Evolutionary conservation across 495 filamentous ascomycete species (phyloP), one percentile per base, ranked within the genome.

Genomic region (Aspergillus campestris): DNA sequence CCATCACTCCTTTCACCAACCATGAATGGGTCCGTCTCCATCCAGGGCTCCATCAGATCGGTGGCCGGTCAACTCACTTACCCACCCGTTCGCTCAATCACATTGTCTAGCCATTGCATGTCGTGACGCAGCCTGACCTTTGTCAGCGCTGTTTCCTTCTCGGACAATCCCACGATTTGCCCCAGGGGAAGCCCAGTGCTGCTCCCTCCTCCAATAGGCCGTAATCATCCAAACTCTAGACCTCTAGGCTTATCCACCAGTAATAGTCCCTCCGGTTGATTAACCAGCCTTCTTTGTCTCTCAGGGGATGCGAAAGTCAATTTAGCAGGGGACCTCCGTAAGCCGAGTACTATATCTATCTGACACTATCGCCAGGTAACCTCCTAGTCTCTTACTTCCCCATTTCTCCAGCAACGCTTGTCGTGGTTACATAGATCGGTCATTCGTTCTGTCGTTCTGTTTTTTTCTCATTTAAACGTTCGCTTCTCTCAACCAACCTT

Each of bases 1-100:
- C 40, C 28, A 13, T n/a, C 13, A 9, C 32, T 24, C 31, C 34
- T 35, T 31, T 34, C 31, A 36, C 12, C 18, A 15, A 27, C 28
- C 35, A 32, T 49, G 33, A 40, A 42, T 45, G 39, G 35, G 40
- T 36, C 41, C 32, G 24, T 31, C 33, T 42, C 38, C 29, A 30
- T 14, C 12, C 33, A 11, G 14, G 42, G 44, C 39, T 47, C 51
- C 39, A 46, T 45, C 27, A 36, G 44, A 49, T 53, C 42, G 47
- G 15, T 45, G 37, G 42, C 18, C 42, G 33, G 12, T 42, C 18
- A 36, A 24, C 38, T 40, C 47, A 34, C 29, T 34, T 10, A 10
- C 32, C 24, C 31, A 29, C 15, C 37, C 44, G 3, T 31, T 53
- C 50, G 39, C 44, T 51, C 50, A 58, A 54, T 58, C 55, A 58